Base-by-base conservation (phyloP, 164 flowering plant genomes). In the Berberis vulgaris region DNA sequence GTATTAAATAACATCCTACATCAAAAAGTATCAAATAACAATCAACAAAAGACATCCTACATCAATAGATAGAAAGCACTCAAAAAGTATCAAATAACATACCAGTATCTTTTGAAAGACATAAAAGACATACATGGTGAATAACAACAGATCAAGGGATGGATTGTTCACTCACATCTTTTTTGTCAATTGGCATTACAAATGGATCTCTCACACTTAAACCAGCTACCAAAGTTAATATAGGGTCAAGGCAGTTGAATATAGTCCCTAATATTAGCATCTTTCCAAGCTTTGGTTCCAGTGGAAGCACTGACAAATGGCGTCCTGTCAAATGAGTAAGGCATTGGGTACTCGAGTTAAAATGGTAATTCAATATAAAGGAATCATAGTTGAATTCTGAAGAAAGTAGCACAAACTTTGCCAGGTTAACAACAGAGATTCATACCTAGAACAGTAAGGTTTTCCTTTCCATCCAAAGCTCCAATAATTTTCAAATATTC, bases 261-360 rank as follows among this genome's bases (percentile, higher is more conserved):
- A 95, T 82, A 26, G 96, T 85, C 54, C 97, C 99, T 49, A 86
- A 71, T 57, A 95, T 76, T 55, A 95, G 87, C 97, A 91, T 95
- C 78, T 91, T 95, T 65, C 99, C 99, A 67, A 87, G 89, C 75
- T 91, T 95, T 39, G 99, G 99, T 71, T 95, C 99, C 86, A 91
- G 70, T 2, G 99, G 99, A 74, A 95, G 97, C 85, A 79, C 83
- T 54, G 88, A 77, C 71, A 95, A 77, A 76, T 85, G 76, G 45
- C 78, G 87, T 38, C 99, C 99, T 91, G 93, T 57, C 65, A 74
- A 71, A 57, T 43, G 26, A 64, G 52, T 61, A 58, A 26, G 54
- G 52, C 38, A 65, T 56, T 13, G 62, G 58, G 5, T 45, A 26
- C 2, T 46, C 46, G n/a, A 3, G 45, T 26, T 1, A 40, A 3